Evolutionary conservation across 2,329 filamentous ascomycete genomes (phyloP).

Genomic region (Colletotrichum echinochloae): DNA sequence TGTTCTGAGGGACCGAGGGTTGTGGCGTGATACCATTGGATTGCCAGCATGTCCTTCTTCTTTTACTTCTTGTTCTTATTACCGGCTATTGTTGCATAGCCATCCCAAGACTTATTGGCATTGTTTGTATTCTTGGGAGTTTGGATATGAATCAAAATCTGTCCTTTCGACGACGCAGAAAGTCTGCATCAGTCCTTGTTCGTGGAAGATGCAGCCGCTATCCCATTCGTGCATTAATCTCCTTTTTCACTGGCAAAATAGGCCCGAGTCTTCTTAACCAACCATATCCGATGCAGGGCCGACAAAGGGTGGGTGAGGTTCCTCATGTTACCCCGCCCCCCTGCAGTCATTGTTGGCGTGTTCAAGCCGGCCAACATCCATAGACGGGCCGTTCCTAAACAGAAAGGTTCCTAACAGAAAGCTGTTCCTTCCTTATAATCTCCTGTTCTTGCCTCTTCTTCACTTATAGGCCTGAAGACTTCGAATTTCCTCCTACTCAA

Average conservation of each 20-base stretch:
- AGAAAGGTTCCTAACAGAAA: neutral
- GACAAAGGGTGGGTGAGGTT: neutral
- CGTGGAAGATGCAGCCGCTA: neutral
- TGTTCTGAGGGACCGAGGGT: neutral
- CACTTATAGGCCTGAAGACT: neutral
- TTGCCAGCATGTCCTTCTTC: neutral
- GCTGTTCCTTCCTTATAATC: neutral
- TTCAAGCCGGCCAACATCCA: neutral
- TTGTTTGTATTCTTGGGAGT: too few species aligned
- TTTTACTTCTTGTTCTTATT: too few species aligned
- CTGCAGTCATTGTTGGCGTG: neutral
- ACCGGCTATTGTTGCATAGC: neutral
- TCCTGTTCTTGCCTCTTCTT: neutral
- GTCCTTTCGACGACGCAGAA: neutral
- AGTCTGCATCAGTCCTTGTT: neutral
- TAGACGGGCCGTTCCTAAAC: neutral
- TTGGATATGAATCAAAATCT: neutral
- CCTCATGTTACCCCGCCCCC: neutral
- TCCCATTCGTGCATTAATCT: accelerated
- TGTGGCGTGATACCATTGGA: neutral
- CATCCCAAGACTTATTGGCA: neutral
- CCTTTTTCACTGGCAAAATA: too few species aligned
- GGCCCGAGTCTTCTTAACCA: neutral
- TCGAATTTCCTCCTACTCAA: too few species aligned
- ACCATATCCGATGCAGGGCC: neutral